Base-by-base conservation (phyloP, 306 rosid genomes). In the Rosa chinensis region DNA sequence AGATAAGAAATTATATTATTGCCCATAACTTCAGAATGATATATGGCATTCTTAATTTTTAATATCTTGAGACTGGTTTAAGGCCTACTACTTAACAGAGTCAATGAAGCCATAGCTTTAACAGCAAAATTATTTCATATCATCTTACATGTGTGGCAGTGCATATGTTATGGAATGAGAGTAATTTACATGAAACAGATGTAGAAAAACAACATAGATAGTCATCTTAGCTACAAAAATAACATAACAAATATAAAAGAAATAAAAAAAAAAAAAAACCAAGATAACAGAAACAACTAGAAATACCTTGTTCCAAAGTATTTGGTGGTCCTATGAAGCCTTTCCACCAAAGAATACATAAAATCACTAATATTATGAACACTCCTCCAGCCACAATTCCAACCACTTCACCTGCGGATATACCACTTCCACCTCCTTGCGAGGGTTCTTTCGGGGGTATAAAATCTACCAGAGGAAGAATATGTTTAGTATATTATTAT, bases 231-330 rank as follows among this genome's bases (percentile, higher is more conserved):
- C 14, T 13, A 16, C 18, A 13, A 2, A 4, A 49, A 0, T 4
- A 25, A 25, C 28, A 25, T 25, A 25, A 25, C 28, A 25, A 25
- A 25, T 25, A 25, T 25, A 25, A 25, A 25, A 25, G 28, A 25
- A 25, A 25, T 25, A 0, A 0, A 25, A 25, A 25, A 25, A 25
- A 25, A 25, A 25, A 25, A 1, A 25, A 25, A 25, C 28, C 28
- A 25, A 25, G 28, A 25, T 25, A 25, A 25, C 28, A 25, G 28
- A 25, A 2, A 32, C 37, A 2, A 32, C 13, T 25, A 13, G 13
- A 79, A 25, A 20, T 83, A 83, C 89, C 89, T 83, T 72, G 76
- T 59, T 78, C 82, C 73, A 71, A 50, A 7, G 81, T 70, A 23
- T 7, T 78, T 71, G 81, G 52, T 47, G 11, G 56, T 47, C 72